These are phyloP conservation scores for Cucurbita maxima DNA, from an alignment of 306 rosid genomes.

Conservation along the genomic window DNA sequence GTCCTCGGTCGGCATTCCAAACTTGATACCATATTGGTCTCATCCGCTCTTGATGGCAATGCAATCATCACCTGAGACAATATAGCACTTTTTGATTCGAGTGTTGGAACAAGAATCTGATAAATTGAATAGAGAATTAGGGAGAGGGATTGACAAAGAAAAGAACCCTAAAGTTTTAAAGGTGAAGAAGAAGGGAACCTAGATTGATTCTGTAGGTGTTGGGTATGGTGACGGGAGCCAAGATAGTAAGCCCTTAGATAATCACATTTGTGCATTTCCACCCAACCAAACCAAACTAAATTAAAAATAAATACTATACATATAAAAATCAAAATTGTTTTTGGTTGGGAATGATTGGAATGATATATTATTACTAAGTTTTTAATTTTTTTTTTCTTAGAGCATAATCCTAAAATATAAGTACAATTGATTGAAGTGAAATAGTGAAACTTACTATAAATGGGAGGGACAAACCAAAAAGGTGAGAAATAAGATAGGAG, in stretches of 20 bases:
- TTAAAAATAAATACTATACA: too few relatives aligned
- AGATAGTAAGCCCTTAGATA: constrained; percentile 36
- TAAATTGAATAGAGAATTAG: neutral
- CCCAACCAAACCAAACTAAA: neutral
- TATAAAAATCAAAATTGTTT: too few relatives aligned
- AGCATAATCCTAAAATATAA: too few relatives aligned
- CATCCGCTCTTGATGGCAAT: constrained; percentile 59
- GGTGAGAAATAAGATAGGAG: constrained; percentile 61
- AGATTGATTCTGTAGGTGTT: constrained; percentile 74
- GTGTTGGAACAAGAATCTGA: constrained; percentile 48
- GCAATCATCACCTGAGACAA: constrained; percentile 68
- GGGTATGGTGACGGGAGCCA: constrained; percentile 49
- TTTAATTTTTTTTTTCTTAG: too few relatives aligned
- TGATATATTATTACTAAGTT: too few relatives aligned
- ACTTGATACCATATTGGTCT: constrained; percentile 43
- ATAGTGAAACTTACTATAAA: constrained; percentile 38
- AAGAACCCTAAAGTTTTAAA: neutral
- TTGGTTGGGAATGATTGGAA: too few relatives aligned
- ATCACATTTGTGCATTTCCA: constrained; percentile 27
- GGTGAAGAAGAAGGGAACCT: constrained; percentile 6
- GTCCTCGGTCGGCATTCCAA: constrained; percentile 49
- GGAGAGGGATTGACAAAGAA: neutral
- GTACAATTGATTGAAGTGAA: too few relatives aligned
- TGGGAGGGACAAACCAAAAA: constrained; percentile 62
- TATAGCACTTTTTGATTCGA: constrained; percentile 43